phyloP scores from a whole-genome alignment of 768 basidiomycete species.

The Cubamyces lactineus region DNA sequence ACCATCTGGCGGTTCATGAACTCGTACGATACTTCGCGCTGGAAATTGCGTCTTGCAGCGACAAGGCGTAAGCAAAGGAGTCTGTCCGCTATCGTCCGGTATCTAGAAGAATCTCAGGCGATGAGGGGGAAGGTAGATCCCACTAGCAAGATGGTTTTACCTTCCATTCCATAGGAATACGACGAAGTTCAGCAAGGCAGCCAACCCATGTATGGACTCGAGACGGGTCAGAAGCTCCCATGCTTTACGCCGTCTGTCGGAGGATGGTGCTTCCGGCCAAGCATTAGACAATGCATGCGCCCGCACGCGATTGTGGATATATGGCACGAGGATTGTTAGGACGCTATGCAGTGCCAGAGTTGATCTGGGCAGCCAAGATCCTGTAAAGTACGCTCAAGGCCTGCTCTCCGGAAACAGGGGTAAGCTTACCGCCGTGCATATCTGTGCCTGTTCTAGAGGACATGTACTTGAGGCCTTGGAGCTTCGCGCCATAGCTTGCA shows the following conservation, averaged over 20 bases:
- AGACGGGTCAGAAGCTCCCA: conserved; percentile 71
- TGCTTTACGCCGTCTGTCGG: conserved; percentile 68
- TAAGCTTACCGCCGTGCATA: conserved; percentile 36
- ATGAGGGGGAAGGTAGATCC: not conserved
- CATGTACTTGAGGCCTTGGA: conserved; percentile 76
- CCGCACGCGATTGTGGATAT: conserved; percentile 75
- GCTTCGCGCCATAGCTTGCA: conserved; percentile 80
- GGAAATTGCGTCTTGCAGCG: conserved; percentile 67
- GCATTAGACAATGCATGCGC: conserved; percentile 76
- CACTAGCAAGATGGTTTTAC: conserved; percentile 47
- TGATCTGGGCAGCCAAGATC: conserved; percentile 65
- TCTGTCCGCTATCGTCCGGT: conserved; percentile 82
- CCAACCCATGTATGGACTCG: conserved; percentile 66
- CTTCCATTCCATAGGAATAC: conserved; percentile 86
- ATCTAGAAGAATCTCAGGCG: conserved; percentile 49
- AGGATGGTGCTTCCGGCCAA: conserved; percentile 90
- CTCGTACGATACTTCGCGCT: conserved; percentile 92
- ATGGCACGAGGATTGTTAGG: conserved; percentile 77
- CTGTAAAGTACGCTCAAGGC: conserved; percentile 40
- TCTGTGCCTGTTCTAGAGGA: conserved; percentile 21
- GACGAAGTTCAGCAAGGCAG: conserved; percentile 76
- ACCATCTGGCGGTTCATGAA: conserved; percentile 99
- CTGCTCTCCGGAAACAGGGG: conserved; percentile 6
- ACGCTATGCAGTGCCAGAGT: conserved; percentile 67
- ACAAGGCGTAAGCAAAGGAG: conserved; percentile 74